Percentiles rank a stretch among this genome's conserved stretches.
These are phyloP conservation scores for Eutrema yunnanense DNA, from an alignment of 345 rosid species.

Conservation along the genomic window DNA sequence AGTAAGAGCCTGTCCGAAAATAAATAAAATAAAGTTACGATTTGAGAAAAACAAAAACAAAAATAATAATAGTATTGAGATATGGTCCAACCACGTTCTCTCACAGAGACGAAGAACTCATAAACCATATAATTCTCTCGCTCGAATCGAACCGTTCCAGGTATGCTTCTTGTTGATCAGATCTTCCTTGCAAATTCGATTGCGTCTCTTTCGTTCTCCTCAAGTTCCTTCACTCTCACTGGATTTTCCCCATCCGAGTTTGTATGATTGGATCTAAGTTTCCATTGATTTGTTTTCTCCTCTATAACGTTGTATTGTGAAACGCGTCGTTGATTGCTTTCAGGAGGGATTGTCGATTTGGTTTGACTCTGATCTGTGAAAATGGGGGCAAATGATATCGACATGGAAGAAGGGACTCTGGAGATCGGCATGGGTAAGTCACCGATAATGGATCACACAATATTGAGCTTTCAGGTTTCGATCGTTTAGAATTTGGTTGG, in stretches of 20 bases:
- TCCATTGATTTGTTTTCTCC: neutral
- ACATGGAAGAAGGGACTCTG: slow-evolving; percentile 65
- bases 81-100: slow-evolving; percentile 7
- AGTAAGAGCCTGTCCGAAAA: neutral
- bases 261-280: slow-evolving; percentile 12
- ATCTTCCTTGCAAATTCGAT: neutral
- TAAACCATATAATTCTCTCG: slow-evolving; percentile 1
- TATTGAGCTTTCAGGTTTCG: neutral
- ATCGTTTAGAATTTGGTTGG: neutral
- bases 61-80: neutral
- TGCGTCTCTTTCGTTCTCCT: neutral
- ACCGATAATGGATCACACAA: neutral
- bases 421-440: slow-evolving; percentile 91
- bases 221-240: neutral
- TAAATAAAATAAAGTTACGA: neutral
- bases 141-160: slow-evolving; percentile 10
- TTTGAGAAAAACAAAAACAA: neutral
- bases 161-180: slow-evolving; percentile 6
- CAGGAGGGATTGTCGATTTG: neutral
- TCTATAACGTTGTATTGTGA: neutral
- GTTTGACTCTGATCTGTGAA: slow-evolving; percentile 19
- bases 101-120: slow-evolving; percentile 10
- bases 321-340: neutral
- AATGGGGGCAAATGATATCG: slow-evolving; percentile 43
- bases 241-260: neutral